Evolutionary conservation across 78 protist species (phyloP).

Genomic region (Trichosphaerium sp.): DNA sequence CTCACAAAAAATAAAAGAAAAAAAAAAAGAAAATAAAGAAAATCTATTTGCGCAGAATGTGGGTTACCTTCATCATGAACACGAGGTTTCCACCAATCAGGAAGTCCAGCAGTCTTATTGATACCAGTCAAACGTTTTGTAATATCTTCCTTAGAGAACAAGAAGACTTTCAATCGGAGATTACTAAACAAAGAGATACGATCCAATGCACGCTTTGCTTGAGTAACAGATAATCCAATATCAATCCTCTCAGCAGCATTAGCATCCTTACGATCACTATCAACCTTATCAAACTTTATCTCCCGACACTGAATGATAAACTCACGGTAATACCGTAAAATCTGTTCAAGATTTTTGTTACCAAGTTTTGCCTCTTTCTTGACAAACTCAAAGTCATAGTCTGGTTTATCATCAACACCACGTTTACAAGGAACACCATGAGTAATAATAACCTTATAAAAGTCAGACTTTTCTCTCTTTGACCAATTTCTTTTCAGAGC

Average conservation of each 20-base stretch:
- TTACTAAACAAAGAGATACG: conserved; percentile 26
- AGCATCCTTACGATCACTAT: neutral
- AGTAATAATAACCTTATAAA: conserved; percentile 11
- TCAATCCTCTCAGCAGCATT: neutral
- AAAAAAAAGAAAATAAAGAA: too few species aligned
- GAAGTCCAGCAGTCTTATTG: conserved; percentile 15
- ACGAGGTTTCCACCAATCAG: conserved; percentile 32
- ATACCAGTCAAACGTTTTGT: neutral
- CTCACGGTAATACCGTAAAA: conserved; percentile 17
- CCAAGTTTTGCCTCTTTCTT: conserved; percentile 27
- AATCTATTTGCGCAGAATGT: too few species aligned
- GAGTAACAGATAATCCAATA: conserved; percentile 20
- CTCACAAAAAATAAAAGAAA: too few species aligned
- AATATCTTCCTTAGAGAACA: neutral
- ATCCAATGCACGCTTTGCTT: conserved; percentile 26
- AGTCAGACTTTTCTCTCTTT: conserved; percentile 35
- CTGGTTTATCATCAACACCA: too few species aligned
- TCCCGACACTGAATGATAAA: conserved; percentile 6
- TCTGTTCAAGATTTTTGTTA: conserved; percentile 32
- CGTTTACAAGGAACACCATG: conserved; percentile 31
- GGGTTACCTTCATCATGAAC: too few species aligned
- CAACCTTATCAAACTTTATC: neutral
- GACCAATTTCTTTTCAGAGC: conserved; percentile 37
- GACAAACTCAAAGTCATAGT: conserved; percentile 26
- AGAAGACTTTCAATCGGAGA: conserved; percentile 1